Conservation (phyloP, 495 filamentous ascomycete genomes). For the Darksidea phi region DNA sequence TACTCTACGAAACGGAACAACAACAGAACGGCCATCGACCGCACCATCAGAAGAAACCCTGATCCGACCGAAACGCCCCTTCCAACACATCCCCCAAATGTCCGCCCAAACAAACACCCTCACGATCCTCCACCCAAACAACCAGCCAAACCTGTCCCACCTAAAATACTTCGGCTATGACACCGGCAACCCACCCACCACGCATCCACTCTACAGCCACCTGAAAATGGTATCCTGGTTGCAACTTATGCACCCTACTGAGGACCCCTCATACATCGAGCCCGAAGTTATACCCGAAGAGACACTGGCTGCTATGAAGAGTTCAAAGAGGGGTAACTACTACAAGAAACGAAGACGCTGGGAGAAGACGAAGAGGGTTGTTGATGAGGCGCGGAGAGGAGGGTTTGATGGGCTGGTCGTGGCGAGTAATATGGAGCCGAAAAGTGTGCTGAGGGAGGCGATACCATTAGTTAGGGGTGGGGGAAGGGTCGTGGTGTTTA, state of each 20-base stretch:
- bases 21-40: not conserved
- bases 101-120: constrained; percentile 73
- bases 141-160: constrained; percentile 82
- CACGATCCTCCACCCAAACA: constrained; percentile 81
- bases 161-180: constrained; percentile 88
- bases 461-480: constrained; percentile 81
- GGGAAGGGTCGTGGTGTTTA: constrained; percentile 81
- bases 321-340: constrained; percentile 74
- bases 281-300: constrained; percentile 54
- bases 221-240: constrained; percentile 86
- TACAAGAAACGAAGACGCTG: constrained; percentile 84
- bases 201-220: constrained; percentile 77
- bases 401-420: constrained; percentile 81
- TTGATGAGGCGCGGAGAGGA: constrained; percentile 70
- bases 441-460: constrained; percentile 67
- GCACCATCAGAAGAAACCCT: constrained; percentile 5
- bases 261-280: constrained; percentile 68
- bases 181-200: constrained; percentile 59
- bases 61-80: constrained; percentile 34
- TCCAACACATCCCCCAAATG: constrained; percentile 43
- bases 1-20: not conserved
- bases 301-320: constrained; percentile 63
- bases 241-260: constrained; percentile 72
- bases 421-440: constrained; percentile 74
- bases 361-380: constrained; percentile 61